Base-by-base conservation (phyloP, 1,284 basidiomycete species). In the Pyrrhoderma noxium region DNA sequence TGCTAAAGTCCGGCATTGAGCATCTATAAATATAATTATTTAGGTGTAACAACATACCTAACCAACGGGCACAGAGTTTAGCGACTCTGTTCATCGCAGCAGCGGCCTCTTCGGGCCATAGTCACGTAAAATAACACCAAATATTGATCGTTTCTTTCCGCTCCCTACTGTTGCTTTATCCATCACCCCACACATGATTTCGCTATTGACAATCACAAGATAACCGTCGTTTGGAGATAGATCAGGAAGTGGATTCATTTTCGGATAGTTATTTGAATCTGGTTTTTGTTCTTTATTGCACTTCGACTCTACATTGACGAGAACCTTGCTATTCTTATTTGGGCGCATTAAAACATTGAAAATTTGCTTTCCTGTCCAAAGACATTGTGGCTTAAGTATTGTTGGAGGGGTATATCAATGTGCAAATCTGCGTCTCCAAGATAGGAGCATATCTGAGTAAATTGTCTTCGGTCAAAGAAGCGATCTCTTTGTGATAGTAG, bases 161-260 rank as follows among this genome's bases (percentile, higher is more conserved):
- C 93, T 91, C 53, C 96, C 96, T 3, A 99, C 90, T 0, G 93
- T 98, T 18, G 91, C 91, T 72, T 99, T 99, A 73, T 99, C 96
- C 80, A 99, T 96, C 8, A 95, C 90, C 46, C 96, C 96, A 63
- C 95, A 98, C 92, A 99, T 98, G 63, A 99, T 93, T 69, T 99
- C 94, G 65, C 90, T 94, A 67, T 99, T 99, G 57, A 94, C 84
- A 51, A 99, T 86, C 53, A 99, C 96, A 27, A 99, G 79, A 83
- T 93, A 99, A 1, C 95, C 95, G 62, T 99, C 96, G 64, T 99
- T 99, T 0, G 95, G 94, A 8, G 90, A 89, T 71, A 99, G 79
- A 64, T 99, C 96, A 13, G 82, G 79, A 11, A 75, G 75, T 3
- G 77, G 77, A 46, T 75, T 79, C 70, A 80, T 80, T 40, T 74